Evolutionary conservation across 176 grass and related monocot species (phyloP).

Genomic region (Phoenix roebelenii): DNA sequence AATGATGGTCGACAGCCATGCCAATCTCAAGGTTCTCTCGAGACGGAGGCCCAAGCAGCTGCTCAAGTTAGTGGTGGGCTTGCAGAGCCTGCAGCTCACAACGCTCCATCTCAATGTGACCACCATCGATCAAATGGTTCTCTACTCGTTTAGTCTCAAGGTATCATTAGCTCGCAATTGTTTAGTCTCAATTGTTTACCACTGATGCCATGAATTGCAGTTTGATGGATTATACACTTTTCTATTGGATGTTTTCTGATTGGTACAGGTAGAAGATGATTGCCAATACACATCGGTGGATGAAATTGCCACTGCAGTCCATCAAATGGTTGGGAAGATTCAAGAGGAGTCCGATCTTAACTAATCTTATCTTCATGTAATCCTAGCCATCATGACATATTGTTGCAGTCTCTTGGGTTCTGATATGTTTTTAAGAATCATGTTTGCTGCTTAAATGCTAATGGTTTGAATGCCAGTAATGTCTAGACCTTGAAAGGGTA

Average conservation of each 20-base stretch:
- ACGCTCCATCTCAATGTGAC: slow-evolving; percentile 15
- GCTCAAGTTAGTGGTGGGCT: slow-evolving; percentile 2
- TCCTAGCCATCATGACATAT: too few species aligned
- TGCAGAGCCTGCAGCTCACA: slow-evolving; percentile 9
- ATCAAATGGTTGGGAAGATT: slow-evolving; percentile 12
- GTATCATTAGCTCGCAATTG: neutral
- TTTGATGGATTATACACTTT: neutral
- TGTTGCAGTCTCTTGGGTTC: too few species aligned
- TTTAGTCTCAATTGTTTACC: too few species aligned
- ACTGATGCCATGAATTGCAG: neutral
- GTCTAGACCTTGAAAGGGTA: too few species aligned
- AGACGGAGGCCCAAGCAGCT: slow-evolving; percentile 9
- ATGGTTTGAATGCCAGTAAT: too few species aligned
- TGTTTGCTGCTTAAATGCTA: too few species aligned
- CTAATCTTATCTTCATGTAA: too few species aligned
- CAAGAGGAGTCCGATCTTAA: neutral
- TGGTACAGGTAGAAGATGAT: slow-evolving; percentile 11
- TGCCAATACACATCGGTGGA: slow-evolving; percentile 16
- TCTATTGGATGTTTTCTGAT: neutral
- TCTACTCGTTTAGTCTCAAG: slow-evolving; percentile 16
- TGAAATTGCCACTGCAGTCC: slow-evolving; percentile 14
- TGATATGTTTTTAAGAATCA: too few species aligned
- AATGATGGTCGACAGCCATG: slow-evolving; percentile 16
- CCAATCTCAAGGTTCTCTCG: slow-evolving; percentile 11
- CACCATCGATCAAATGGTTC: slow-evolving; percentile 16